phyloP scores from a whole-genome alignment of 306 rosid genomes.

The Comarum palustre region DNA sequence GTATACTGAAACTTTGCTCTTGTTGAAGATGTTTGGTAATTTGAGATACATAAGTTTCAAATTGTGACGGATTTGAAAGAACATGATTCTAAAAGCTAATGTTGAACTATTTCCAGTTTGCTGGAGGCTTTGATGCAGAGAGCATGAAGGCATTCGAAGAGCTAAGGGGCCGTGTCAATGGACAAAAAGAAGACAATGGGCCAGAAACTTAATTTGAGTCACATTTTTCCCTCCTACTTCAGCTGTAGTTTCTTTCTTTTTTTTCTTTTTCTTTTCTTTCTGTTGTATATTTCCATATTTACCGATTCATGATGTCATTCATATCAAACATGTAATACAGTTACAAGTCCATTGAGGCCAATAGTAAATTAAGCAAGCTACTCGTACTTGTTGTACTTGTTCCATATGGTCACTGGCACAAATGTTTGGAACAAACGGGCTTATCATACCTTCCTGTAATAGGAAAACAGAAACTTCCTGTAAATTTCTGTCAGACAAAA shows the following conservation, averaged over 20 bases:
- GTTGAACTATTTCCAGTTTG: slow-evolving; percentile 59
- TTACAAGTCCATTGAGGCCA: slow-evolving; percentile 15
- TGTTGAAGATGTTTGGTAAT: neutral
- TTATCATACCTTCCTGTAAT: neutral
- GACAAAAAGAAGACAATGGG: slow-evolving; percentile 49
- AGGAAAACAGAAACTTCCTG: neutral
- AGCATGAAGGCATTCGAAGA: slow-evolving; percentile 97
- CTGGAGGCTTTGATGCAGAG: slow-evolving; percentile 89
- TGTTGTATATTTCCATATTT: slow-evolving; percentile 37
- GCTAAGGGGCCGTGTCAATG: slow-evolving; percentile 59
- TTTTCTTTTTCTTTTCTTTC: slow-evolving; percentile 9
- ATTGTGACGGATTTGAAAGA: neutral
- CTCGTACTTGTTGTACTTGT: neutral
- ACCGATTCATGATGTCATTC: neutral
- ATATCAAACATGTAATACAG: slow-evolving; percentile 26
- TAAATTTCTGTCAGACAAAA: too few relatives aligned
- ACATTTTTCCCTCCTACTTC: neutral
- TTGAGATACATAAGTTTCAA: neutral
- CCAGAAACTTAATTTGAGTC: slow-evolving; percentile 27
- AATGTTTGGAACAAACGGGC: neutral
- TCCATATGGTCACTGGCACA: neutral
- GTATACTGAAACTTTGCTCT: slow-evolving; percentile 29
- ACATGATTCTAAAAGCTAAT: slow-evolving; percentile 2
- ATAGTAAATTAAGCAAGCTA: slow-evolving; percentile 2
- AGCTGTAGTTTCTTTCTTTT: neutral